Percentiles rank a stretch among this genome's conserved stretches.
Evolutionary conservation across 768 basidiomycete species (phyloP).

Genomic region (Crassisporium funariophilum): DNA sequence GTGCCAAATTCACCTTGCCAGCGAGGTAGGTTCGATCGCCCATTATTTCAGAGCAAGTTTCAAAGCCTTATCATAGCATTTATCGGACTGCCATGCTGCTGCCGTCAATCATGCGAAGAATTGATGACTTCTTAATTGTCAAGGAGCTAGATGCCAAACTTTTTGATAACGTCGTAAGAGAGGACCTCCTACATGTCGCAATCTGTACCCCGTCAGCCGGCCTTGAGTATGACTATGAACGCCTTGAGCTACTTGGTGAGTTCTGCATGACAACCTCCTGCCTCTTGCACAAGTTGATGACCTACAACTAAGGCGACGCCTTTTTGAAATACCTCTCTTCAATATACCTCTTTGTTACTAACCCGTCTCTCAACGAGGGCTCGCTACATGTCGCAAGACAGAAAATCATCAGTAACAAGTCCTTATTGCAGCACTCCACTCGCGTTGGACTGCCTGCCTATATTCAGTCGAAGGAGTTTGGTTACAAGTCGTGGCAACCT

Average conservation of each 20-base stretch:
- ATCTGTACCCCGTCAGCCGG: slow-evolving; percentile 71
- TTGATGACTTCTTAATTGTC: slow-evolving; percentile 75
- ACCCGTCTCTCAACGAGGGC: slow-evolving; percentile 66
- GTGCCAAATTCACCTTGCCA: slow-evolving; percentile 68
- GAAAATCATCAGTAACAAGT: slow-evolving; percentile 73
- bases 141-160: slow-evolving; percentile 76
- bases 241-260: slow-evolving; percentile 79
- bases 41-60: slow-evolving; percentile 1
- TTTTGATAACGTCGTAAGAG: slow-evolving; percentile 64
- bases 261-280: too few species aligned
- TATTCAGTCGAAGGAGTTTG: slow-evolving; percentile 73
- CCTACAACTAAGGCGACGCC: slow-evolving; percentile 60
- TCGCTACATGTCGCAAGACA: slow-evolving; percentile 68
- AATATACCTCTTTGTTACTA: slow-evolving; percentile 70
- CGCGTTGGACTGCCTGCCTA: slow-evolving; percentile 66
- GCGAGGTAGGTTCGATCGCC: slow-evolving; percentile 52
- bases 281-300: slow-evolving; percentile 1
- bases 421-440: slow-evolving; percentile 56
- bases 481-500: slow-evolving; percentile 67
- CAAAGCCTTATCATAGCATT: slow-evolving; percentile 41
- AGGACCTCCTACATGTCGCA: slow-evolving; percentile 63
- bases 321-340: slow-evolving; percentile 82
- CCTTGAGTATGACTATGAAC: slow-evolving; percentile 78
- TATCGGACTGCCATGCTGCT: slow-evolving; percentile 69
- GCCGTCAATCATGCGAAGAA: slow-evolving; percentile 71